phyloP scores from a whole-genome alignment of 192 early-diverging fungal genomes.

The Podila clonocystis region DNA sequence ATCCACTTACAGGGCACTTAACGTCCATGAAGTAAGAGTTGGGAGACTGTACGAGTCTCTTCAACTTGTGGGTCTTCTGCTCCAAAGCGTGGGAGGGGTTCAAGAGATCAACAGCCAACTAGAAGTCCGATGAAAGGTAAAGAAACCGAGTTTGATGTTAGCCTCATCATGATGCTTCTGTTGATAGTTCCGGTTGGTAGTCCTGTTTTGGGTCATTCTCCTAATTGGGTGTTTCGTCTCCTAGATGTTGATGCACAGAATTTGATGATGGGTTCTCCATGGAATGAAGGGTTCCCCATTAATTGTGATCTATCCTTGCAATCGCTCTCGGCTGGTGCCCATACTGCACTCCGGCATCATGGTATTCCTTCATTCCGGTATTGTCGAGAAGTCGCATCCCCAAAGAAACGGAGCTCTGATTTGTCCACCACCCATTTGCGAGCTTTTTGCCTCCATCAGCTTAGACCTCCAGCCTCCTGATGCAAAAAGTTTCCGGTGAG shows the following conservation, averaged over 20 bases:
- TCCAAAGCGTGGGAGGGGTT: constrained; percentile 86
- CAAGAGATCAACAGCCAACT: constrained; percentile 95
- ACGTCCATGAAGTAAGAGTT: constrained; percentile 99
- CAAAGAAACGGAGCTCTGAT: too few relatives aligned
- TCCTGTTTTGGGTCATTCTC: neutral
- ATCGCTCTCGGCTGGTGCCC: too few relatives aligned
- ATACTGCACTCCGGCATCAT: too few relatives aligned
- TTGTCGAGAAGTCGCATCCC: too few relatives aligned
- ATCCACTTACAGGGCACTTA: constrained; percentile 77
- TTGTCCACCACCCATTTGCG: too few relatives aligned
- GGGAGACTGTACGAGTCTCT: constrained; percentile 95
- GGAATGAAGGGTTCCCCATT: neutral
- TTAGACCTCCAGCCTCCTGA: too few relatives aligned
- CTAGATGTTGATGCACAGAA: neutral
- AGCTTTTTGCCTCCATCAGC: too few relatives aligned
- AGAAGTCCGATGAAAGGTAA: constrained; percentile 19
- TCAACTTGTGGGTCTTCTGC: constrained; percentile 93
- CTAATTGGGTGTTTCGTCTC: too few relatives aligned
- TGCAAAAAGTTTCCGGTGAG: too few relatives aligned
- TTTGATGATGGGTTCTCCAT: neutral
- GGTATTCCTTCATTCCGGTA: too few relatives aligned
- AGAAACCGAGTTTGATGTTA: constrained; percentile 26
- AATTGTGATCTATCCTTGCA: neutral
- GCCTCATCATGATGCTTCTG: constrained; percentile 11
- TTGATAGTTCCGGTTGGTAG: neutral